Evolutionary conservation across 805 yeast genomes (phyloP).

Genomic region (Wickerhamomyces strasburgensis): DNA sequence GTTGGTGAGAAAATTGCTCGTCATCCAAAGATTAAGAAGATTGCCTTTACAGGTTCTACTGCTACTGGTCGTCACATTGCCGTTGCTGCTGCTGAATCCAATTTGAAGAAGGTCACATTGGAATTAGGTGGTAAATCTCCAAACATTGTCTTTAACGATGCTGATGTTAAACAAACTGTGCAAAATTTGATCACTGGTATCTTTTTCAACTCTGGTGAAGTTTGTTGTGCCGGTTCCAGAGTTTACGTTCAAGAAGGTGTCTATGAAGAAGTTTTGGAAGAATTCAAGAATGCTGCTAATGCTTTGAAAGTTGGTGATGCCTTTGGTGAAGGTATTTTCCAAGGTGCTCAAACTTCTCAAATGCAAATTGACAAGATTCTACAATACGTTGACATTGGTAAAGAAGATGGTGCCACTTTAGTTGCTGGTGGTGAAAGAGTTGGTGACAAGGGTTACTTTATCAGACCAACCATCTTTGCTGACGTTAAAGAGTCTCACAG

Average conservation of each 20-base stretch:
- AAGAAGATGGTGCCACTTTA: slow-evolving; percentile 76
- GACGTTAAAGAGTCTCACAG: slow-evolving; percentile 63
- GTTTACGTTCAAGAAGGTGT: slow-evolving; percentile 80
- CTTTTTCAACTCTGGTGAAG: slow-evolving; percentile 92
- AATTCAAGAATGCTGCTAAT: slow-evolving; percentile 50
- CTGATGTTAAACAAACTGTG: slow-evolving; percentile 71
- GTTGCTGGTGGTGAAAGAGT: slow-evolving; percentile 65
- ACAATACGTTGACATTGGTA: slow-evolving; percentile 70
- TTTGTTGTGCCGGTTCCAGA: slow-evolving; percentile 93
- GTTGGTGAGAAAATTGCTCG: slow-evolving; percentile 68
- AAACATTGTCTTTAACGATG: slow-evolving; percentile 81
- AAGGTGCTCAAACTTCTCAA: slow-evolving; percentile 90
- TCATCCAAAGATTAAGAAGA: slow-evolving; percentile 67
- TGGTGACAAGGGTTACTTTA: slow-evolving; percentile 59
- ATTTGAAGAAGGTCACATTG: slow-evolving; percentile 84
- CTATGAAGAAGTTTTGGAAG: slow-evolving; percentile 69
- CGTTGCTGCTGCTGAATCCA: slow-evolving; percentile 73
- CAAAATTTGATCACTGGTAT: slow-evolving; percentile 76
- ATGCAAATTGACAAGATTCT: slow-evolving; percentile 75
- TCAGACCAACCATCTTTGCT: slow-evolving; percentile 71
- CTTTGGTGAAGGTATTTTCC: slow-evolving; percentile 69
- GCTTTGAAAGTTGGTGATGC: slow-evolving; percentile 74
- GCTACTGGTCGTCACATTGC: slow-evolving; percentile 80
- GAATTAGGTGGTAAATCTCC: slow-evolving; percentile 98
- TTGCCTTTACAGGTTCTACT: slow-evolving; percentile 88